Conservation (phyloP, 208 protist species). For the Leishmania mexicana region DNA sequence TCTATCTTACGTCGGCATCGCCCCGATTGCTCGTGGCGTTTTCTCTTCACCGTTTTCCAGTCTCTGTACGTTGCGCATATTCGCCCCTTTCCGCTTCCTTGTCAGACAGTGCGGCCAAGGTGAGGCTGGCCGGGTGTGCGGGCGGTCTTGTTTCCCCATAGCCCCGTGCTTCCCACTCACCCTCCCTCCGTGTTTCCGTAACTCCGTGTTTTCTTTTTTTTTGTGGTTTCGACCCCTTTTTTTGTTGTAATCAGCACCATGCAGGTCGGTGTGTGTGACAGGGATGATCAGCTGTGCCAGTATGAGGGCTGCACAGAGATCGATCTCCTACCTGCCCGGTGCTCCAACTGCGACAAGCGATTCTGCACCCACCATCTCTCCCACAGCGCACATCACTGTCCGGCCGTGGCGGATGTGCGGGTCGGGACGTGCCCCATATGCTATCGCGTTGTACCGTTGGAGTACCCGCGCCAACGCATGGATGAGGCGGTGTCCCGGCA, state of each 20-base stretch:
- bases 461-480: constrained; percentile 52
- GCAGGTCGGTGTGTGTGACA: constrained; percentile 87
- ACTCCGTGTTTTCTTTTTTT: not conserved
- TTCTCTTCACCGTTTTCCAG: not conserved
- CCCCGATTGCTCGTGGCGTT: not conserved
- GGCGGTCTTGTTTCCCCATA: not conserved
- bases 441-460: constrained; percentile 45
- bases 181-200: not conserved
- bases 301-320: constrained; percentile 71
- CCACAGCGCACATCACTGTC: constrained; percentile 63
- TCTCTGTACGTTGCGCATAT: not conserved
- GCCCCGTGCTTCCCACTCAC: not conserved
- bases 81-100: not conserved
- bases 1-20: not conserved
- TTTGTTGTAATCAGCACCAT: constrained; percentile 34
- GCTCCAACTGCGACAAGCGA: constrained; percentile 65
- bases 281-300: constrained; percentile 68
- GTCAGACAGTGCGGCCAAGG: not conserved
- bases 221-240: not conserved
- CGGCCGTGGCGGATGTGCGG: constrained; percentile 36
- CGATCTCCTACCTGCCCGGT: constrained; percentile 69
- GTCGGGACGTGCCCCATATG: constrained; percentile 62
- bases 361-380: constrained; percentile 85
- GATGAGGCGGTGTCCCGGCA: constrained; percentile 81
- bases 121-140: not conserved